phyloP scores from a whole-genome alignment of 2,329 filamentous ascomycete species.

The Aspergillus felis region DNA sequence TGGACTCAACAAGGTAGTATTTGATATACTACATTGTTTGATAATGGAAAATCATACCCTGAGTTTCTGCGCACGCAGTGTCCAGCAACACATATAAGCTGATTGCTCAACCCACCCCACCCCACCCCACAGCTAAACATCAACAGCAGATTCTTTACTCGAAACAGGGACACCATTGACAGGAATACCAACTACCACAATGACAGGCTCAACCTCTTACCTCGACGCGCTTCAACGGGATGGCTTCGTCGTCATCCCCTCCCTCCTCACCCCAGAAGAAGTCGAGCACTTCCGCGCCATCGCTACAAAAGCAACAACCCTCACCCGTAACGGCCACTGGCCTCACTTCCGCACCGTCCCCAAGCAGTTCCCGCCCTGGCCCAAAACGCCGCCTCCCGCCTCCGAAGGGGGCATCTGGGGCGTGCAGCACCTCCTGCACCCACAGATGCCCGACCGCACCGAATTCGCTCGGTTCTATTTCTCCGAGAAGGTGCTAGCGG shows the following conservation, averaged over 20 bases:
- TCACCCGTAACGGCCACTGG: constrained; percentile 70
- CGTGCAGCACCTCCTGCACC: constrained; percentile 79
- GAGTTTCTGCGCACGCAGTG: not conserved
- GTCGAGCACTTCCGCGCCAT: constrained; percentile 59
- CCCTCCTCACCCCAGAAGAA: constrained; percentile 55
- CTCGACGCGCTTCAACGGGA: constrained; percentile 59
- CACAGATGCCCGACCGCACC: constrained; percentile 58
- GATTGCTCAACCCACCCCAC: not conserved
- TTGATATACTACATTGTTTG: constrained; percentile 8
- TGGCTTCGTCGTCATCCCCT: constrained; percentile 72
- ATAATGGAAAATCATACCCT: constrained; percentile 2
- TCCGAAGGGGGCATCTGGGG: constrained; percentile 72
- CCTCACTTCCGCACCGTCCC: constrained; percentile 77
- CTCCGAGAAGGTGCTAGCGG: constrained; percentile 56
- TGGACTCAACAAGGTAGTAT: constrained; percentile 8
- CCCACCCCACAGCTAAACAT: not conserved
- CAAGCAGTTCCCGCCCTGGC: constrained; percentile 90
- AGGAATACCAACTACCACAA: not conserved
- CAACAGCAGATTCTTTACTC: not conserved
- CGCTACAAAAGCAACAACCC: constrained; percentile 53
- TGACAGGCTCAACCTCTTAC: constrained; percentile 32
- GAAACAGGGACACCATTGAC: not conserved
- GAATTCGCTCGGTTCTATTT: constrained; percentile 71
- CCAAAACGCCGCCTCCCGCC: constrained; percentile 47
- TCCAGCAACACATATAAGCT: not conserved